A percentile compares a stretch with the other conserved stretches of the same genome.
phyloP scores from a whole-genome alignment of 1,284 basidiomycete genomes.

The Caloboletus inedulis region DNA sequence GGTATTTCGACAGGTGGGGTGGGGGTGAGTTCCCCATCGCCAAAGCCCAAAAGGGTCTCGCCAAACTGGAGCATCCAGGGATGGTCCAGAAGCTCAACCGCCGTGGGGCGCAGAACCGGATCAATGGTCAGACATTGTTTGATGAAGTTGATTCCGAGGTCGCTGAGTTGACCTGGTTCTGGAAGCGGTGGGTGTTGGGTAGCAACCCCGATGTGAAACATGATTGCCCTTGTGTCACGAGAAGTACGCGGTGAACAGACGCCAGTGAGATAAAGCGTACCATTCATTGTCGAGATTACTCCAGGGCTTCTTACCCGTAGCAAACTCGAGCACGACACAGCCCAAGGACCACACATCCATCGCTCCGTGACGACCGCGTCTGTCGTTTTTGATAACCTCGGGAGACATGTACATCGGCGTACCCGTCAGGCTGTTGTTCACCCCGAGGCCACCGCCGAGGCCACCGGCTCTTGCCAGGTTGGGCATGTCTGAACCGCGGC shows the following conservation, averaged over 20 bases:
- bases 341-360: constrained; percentile 99
- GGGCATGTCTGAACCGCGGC: constrained; percentile 45
- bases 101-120: constrained; percentile 79
- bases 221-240: constrained; percentile 70
- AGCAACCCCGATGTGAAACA: constrained; percentile 99
- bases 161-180: constrained; percentile 85
- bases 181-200: constrained; percentile 96
- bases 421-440: constrained; percentile 83
- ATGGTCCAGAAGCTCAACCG: constrained; percentile 83
- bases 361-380: constrained; percentile 85
- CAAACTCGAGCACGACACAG: constrained; percentile 95
- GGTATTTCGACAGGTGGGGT: constrained; percentile 48
- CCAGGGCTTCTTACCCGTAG: constrained; percentile 97
- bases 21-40: constrained; percentile 58
- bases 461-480: constrained; percentile 31
- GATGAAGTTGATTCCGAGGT: constrained; percentile 92
- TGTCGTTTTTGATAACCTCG: constrained; percentile 94
- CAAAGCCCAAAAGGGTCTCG: constrained; percentile 62
- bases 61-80: constrained; percentile 87
- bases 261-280: constrained; percentile 43
- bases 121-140: constrained; percentile 90
- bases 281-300: constrained; percentile 99
- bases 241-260: background rate
- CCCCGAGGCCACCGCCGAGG: constrained; percentile 44
- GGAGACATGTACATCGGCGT: constrained; percentile 99